A percentile compares a stretch with the other conserved stretches of the same genome.
Conservation (phyloP, 495 filamentous ascomycete genomes). For the Tricharina praecox region DNA sequence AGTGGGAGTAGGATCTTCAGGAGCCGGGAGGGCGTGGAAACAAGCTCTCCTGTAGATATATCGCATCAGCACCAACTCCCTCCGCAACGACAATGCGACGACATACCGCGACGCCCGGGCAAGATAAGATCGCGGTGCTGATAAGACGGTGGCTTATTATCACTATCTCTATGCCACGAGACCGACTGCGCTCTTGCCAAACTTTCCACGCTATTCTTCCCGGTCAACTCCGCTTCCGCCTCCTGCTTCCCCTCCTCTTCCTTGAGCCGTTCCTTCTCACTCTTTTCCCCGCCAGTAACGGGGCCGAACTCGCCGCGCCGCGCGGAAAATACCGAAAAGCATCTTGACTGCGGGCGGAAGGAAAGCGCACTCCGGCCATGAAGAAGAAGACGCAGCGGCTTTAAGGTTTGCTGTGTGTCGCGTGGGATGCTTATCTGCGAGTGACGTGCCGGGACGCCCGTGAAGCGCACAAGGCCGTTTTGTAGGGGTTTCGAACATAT, state of each 20-base stretch:
- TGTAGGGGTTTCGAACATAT: neutral
- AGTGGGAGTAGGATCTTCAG: constrained; percentile 81
- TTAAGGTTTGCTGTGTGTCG: too few species aligned
- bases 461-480: neutral
- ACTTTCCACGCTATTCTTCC: neutral
- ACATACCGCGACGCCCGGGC: neutral
- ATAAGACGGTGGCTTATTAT: neutral
- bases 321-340: neutral
- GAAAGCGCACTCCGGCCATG: neutral
- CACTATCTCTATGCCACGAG: neutral
- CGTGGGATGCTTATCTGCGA: too few species aligned
- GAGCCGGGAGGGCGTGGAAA: constrained; percentile 77
- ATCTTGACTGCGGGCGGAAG: neutral
- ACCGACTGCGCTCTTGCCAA: neutral
- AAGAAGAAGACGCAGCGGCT: neutral
- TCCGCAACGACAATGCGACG: constrained; percentile 29
- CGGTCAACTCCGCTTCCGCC: neutral
- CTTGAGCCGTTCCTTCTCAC: neutral
- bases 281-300: too few species aligned
- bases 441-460: too few species aligned
- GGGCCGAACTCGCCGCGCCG: neutral
- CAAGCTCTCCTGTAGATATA: constrained; percentile 51
- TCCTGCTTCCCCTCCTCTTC: neutral
- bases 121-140: neutral
- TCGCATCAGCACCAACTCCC: constrained; percentile 36